Percentiles rank a stretch among this genome's conserved stretches.
Evolutionary conservation across 2,329 filamentous ascomycete species (phyloP).

Genomic region (Blastomyces gilchristii): DNA sequence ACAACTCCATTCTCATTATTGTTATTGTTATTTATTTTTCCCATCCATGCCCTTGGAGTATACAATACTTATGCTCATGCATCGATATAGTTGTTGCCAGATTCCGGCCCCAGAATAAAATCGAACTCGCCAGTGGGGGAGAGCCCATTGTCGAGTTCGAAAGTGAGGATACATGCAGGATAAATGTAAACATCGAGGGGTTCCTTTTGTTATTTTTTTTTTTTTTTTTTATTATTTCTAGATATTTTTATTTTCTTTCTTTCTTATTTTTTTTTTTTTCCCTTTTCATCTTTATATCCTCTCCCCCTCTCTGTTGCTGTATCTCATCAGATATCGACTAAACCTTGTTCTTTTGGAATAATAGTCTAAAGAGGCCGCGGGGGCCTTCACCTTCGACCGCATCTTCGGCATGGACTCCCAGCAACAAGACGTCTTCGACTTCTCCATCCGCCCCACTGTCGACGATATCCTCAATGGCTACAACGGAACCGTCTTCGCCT

Average conservation of each 20-base stretch:
- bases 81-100: conserved; percentile 79
- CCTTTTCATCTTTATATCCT: neutral
- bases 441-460: conserved; percentile 89
- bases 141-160: conserved; percentile 85
- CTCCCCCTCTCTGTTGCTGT: neutral
- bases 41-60: neutral
- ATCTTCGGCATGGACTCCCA: conserved; percentile 90
- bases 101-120: conserved; percentile 92
- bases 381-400: conserved; percentile 90
- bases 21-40: neutral
- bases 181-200: conserved; percentile 56
- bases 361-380: conserved; percentile 71
- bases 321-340: conserved; percentile 5
- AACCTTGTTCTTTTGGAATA: conserved; percentile 10
- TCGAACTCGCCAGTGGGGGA: conserved; percentile 82
- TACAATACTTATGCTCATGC: neutral
- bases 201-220: too few species aligned
- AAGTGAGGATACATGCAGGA: conserved; percentile 73
- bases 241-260: too few species aligned
- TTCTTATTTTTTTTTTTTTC: neutral
- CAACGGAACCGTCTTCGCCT: conserved; percentile 97
- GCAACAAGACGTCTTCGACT: conserved; percentile 93
- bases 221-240: too few species aligned
- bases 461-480: conserved; percentile 98
- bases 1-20: neutral